Evolutionary conservation across 108 stramenopile genomes (phyloP), one percentile per base, ranked within the genome.

Genomic region (Cyclotella kingstonii): DNA sequence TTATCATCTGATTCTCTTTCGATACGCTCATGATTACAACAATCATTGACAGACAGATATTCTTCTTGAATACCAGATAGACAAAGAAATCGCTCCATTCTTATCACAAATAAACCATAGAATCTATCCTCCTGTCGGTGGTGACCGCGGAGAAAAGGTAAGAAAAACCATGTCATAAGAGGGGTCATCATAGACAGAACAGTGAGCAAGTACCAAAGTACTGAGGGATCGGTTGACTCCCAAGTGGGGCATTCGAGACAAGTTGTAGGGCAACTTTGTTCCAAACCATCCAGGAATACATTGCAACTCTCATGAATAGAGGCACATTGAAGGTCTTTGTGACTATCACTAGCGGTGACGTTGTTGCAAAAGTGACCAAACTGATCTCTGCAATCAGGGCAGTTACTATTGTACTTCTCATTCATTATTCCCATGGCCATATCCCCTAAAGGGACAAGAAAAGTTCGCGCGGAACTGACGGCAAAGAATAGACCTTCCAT

Each of bases 401-500:
- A 77, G 26, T 77, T 77, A 1, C 43, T 14, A 28, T 71, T 72
- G 51, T 71, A 77, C 42, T 47, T 61, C 11, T 46, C 56, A 41
- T 77, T 77, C 36, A 70, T 41, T 22, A 15, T 25, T 1, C 76
- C 68, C 68, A 73, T 67, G 0, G 59, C 40, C 25, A 52, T 19
- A 29, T 70, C 69, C 5, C 68, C 57, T 29, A 71, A 34, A 27
- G 69, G 69, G 40, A 66, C 60, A 2, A 77, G 23, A 4, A 77
- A 47, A 1, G 59, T 15, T 54, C 69, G 72, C 12, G 54, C 46
- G 10, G 35, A 44, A 3, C 57, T 50, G 7, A 77, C 48, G 10
- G 76, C 69, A 48, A 77, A 70, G 40, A 77, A 77, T 12, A 77
- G 45, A 17, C 76, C 76, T 28, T 77, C 76, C 38, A 60, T 64